These are phyloP conservation scores for Colletotrichum sojae DNA, from an alignment of 2,329 filamentous ascomycete species.

Conservation along the genomic window DNA sequence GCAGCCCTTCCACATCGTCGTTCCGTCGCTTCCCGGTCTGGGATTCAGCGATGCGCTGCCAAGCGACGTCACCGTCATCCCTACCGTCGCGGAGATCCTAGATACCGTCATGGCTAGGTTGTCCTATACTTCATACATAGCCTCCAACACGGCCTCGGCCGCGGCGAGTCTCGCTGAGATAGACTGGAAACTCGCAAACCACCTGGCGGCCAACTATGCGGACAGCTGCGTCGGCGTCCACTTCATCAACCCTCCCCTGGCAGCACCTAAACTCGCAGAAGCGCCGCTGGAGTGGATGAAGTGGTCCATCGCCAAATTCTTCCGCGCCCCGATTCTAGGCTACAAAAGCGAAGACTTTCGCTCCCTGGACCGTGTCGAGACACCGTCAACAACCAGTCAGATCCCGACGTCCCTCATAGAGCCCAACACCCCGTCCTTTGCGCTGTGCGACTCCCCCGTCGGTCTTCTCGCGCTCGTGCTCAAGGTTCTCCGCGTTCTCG, in stretches of 20 bases:
- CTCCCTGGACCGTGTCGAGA: conserved; percentile 51
- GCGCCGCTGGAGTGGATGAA: conserved; percentile 67
- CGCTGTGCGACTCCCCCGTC: conserved; percentile 73
- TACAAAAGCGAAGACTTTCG: conserved; percentile 68
- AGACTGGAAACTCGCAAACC: conserved; percentile 65
- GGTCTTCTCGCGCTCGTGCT: conserved; percentile 70
- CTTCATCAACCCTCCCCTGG: conserved; percentile 70
- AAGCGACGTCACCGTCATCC: conserved; percentile 63
- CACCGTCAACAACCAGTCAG: conserved; percentile 44
- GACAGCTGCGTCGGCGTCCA: conserved; percentile 72
- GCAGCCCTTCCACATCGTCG: conserved; percentile 76
- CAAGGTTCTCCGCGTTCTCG: conserved; percentile 59
- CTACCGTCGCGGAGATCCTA: conserved; percentile 68
- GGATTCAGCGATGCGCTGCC: conserved; percentile 76
- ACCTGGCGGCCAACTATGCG: conserved; percentile 62
- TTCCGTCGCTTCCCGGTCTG: conserved; percentile 75
- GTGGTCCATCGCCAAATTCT: conserved; percentile 67
- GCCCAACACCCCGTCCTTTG: conserved; percentile 71
- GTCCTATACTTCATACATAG: conserved; percentile 71
- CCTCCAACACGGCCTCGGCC: conserved; percentile 66
- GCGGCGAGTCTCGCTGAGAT: conserved; percentile 61
- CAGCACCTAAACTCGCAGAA: conserved; percentile 60
- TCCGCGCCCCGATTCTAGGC: conserved; percentile 66
- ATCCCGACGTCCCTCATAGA: conserved; percentile 52
- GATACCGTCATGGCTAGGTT: conserved; percentile 72